These are phyloP conservation scores for Hymenoscyphus albidus DNA, from an alignment of 2,329 filamentous ascomycete species.

Conservation along the genomic window DNA sequence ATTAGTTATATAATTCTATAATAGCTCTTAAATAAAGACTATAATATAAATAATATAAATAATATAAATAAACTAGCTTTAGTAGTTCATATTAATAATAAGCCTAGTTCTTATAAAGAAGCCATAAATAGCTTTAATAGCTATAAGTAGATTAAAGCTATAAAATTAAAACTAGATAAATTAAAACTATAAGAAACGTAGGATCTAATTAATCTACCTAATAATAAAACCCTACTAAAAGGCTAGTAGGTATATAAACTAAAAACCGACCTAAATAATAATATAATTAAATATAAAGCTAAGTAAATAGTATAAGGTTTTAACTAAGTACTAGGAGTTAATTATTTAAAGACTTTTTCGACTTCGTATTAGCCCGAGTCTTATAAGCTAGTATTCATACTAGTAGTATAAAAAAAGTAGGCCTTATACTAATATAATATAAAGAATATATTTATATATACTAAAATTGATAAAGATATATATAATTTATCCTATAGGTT, in stretches of 20 bases:
- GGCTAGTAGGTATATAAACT: too few relatives aligned
- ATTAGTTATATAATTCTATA: too few relatives aligned
- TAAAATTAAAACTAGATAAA: background rate
- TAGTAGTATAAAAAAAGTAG: background rate
- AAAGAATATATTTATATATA: background rate
- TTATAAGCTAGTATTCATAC: background rate
- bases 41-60: background rate
- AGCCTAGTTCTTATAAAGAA: background rate
- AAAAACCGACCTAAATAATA: too few relatives aligned
- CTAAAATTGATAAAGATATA: too few relatives aligned
- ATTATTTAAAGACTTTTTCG: background rate
- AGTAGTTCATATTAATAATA: background rate
- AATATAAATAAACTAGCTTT: background rate
- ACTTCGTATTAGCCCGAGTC: background rate
- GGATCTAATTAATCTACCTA: too few relatives aligned
- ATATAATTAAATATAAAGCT: too few relatives aligned
- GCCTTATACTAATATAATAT: background rate
- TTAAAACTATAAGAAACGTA: too few relatives aligned
- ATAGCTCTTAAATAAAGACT: too few relatives aligned
- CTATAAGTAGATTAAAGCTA: background rate
- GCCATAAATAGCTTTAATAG: background rate
- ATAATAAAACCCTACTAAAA: too few relatives aligned
- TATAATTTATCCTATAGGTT: too few relatives aligned
- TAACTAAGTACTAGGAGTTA: background rate
- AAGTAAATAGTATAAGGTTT: background rate